Evolutionary conservation across 805 yeast species (phyloP), one percentile per base, ranked within the genome.

Genomic region (Sugiyamaella americana): DNA sequence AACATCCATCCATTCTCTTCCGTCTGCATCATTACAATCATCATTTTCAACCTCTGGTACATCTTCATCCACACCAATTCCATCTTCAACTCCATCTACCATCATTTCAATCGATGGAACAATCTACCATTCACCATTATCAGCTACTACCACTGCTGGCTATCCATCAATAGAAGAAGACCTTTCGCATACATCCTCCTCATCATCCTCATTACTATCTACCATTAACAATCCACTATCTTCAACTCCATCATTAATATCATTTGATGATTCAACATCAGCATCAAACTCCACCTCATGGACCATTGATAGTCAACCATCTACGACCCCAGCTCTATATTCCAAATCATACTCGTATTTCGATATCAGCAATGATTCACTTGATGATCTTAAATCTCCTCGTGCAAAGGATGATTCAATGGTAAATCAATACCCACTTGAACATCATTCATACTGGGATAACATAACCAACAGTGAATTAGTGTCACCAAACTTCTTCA

Each of bases 381-480:
- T 21, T 11, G 48, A 34, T n/a, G 45, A 41, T 17, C 35, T 41
- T 16, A 34, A 35, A 37, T 44, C 51, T 11, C 50, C 51, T 3
- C 37, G 43, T 10, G 36, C 40, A 16, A 41, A 29, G 11, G 37
- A 41, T 42, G 21, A 26, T 17, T 38, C 43, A 13, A 37, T 39
- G 22, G 11, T 35, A 21, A 44, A 41, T 4, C 10, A 18, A 8
- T 23, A 30, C 30, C 23, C n/a, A 24, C 19, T 37, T 42, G 40
- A 40, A 37, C 21, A 32, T 26, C 48, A 35, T 48, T 8, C 11
- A 3, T 54, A 54, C 50, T 54, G 58, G 58, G 56, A 52, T 23
- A 48, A 50, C 36, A 38, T 54, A 17, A 45, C 51, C 37, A 53
- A 53, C 40, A 32, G 43, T 17, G 57, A 53, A 43, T 47, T 45